Conservation (phyloP, 208 protist genomes). For the Trichomonas vaginalis region DNA sequence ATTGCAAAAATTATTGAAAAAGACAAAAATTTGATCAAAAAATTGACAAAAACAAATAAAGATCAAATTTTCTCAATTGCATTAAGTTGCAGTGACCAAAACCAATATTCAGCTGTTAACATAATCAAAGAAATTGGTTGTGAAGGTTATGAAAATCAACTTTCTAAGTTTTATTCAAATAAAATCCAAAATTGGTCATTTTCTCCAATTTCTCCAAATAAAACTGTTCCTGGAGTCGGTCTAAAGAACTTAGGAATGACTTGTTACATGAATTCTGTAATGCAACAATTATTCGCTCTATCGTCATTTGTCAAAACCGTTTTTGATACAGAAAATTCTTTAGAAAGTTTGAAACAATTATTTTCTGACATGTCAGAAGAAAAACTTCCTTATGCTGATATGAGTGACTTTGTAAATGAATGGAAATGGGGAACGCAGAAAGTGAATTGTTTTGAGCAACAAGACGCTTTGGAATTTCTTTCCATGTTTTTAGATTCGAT, state of each 20-base stretch:
- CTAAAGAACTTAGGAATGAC: neutral
- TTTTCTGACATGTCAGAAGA: neutral
- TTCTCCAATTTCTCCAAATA: neutral
- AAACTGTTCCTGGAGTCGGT: neutral
- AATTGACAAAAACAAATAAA: neutral
- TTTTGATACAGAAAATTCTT: neutral
- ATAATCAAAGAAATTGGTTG: neutral
- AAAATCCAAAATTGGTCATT: neutral
- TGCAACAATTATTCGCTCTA: neutral
- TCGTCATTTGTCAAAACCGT: neutral
- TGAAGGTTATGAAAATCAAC: neutral
- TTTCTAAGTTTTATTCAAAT: neutral
- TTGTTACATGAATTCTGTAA: neutral
- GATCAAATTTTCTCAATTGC: neutral
- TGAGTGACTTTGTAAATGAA: neutral
- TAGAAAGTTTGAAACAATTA: neutral
- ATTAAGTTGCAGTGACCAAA: neutral
- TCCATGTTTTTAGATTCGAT: neutral
- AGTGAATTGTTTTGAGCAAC: neutral
- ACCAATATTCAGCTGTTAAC: neutral
- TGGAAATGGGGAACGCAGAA: neutral
- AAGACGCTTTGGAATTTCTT: neutral
- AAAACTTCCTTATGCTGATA: neutral
- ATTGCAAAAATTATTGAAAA: neutral
- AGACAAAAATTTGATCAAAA: neutral